Evolutionary conservation across 768 basidiomycete genomes (phyloP), one percentile per base, ranked within the genome.

Genomic region (Lyophyllum atratum): DNA sequence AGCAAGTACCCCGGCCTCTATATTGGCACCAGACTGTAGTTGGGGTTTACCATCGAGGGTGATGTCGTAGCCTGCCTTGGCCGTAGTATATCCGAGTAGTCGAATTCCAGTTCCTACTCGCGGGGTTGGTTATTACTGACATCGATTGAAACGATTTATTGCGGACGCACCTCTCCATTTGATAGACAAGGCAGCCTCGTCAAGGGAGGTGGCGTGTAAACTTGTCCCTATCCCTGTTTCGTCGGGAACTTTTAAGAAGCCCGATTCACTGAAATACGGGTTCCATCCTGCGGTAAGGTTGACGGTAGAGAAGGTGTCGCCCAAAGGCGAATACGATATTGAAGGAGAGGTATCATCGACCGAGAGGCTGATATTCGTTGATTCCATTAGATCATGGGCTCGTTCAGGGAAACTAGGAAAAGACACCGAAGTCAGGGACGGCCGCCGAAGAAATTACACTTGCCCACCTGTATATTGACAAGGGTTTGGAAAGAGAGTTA

Each of bases 271-370:
- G 70, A 81, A 90, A 71, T 77, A 82, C 17, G 88, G 82, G 66
- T 84, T 85, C 91, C 91, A 93, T 65, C 89, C 89, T 25, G 74
- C 76, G 19, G 69, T 64, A 40, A 83, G 63, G 62, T 85, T 75
- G 1, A 81, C 70, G 49, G 77, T 68, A 39, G 80, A 73, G 55
- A 84, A 72, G 11, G 79, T 80, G 69, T 89, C 86, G 42, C 74
- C 65, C 57, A 84, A 81, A 22, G 90, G 89, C 56, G 69, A 76
- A 74, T 90, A 92, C 25, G 64, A 59, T 61, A 91, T 73, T 45
- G 76, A 65, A 4, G 89, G 89, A 42, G 89, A 90, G 52, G 84
- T 83, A 67, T 90, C 84, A 70, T 86, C 81, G 64, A 92, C 74
- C 56, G 70, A 31, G 44, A 67, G 56, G 45, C 52, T 33, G 19